Conservation (phyloP, 805 yeast species). For the Osmozyma mogii region DNA sequence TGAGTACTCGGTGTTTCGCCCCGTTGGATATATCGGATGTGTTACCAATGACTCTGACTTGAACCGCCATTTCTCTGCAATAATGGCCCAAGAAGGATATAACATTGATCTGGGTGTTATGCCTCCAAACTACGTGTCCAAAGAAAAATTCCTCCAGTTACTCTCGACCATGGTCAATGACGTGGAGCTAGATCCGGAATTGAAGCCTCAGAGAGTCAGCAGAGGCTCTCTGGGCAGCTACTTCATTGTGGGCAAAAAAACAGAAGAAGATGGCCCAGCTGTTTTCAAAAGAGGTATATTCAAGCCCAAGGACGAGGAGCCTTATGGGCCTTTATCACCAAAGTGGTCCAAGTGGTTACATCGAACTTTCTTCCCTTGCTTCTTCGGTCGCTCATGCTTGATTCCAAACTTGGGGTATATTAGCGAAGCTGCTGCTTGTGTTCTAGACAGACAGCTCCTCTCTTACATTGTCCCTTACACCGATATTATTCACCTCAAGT, state of each 20-base stretch:
- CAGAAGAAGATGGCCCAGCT: slow-evolving; percentile 9
- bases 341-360: slow-evolving; percentile 79
- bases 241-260: slow-evolving; percentile 30
- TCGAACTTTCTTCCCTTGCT: slow-evolving; percentile 67
- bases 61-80: slow-evolving; percentile 7
- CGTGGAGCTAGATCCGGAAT: slow-evolving; percentile 30
- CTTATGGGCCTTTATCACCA: slow-evolving; percentile 70
- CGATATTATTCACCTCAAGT: slow-evolving; percentile 43
- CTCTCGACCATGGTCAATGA: slow-evolving; percentile 39
- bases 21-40: slow-evolving; percentile 13
- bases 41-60: slow-evolving; percentile 14
- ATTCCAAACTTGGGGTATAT: slow-evolving; percentile 68
- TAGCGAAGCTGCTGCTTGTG: slow-evolving; percentile 64
- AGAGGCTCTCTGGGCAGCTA: slow-evolving; percentile 70
- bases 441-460: slow-evolving; percentile 53
- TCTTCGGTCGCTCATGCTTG: slow-evolving; percentile 65
- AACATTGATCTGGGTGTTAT: slow-evolving; percentile 6
- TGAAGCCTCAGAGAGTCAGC: slow-evolving; percentile 46
- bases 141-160: slow-evolving; percentile 26
- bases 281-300: slow-evolving; percentile 46
- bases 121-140: slow-evolving; percentile 18
- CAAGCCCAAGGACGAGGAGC: slow-evolving; percentile 77
- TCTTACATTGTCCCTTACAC: slow-evolving; percentile 61
- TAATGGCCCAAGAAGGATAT: slow-evolving; percentile 8
- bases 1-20: slow-evolving; percentile 48